Conservation (phyloP, 495 filamentous ascomycete genomes). For the Aspergillus diversus region DNA sequence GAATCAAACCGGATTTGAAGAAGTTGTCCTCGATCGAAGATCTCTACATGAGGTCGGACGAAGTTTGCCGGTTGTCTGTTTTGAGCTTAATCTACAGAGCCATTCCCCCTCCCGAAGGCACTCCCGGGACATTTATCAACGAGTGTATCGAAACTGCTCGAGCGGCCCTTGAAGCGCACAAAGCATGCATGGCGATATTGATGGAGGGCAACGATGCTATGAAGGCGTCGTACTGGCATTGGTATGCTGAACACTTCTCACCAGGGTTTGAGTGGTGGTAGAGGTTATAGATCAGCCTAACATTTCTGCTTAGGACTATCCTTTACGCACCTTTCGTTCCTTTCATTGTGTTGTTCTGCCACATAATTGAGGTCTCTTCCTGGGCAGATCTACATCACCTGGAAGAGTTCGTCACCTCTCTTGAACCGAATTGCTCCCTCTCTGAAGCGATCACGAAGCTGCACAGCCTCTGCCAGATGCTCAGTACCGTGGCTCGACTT, state of each 20-base stretch:
- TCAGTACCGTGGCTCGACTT: slow-evolving; percentile 62
- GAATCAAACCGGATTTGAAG: slow-evolving; percentile 20
- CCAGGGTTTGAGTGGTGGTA: too few relatives aligned
- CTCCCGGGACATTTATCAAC: slow-evolving; percentile 52
- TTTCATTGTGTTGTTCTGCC: slow-evolving; percentile 72
- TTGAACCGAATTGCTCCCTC: slow-evolving; percentile 52
- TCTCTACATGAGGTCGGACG: slow-evolving; percentile 57
- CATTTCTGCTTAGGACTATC: slow-evolving; percentile 54
- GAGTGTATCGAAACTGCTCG: slow-evolving; percentile 66
- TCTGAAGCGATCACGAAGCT: slow-evolving; percentile 63
- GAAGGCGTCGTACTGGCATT: slow-evolving; percentile 64
- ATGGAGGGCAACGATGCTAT: slow-evolving; percentile 47
- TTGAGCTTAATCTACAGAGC: slow-evolving; percentile 66
- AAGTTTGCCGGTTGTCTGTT: slow-evolving; percentile 56
- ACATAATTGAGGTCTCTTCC: slow-evolving; percentile 56
- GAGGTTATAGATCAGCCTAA: slow-evolving; percentile 4
- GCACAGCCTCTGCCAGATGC: slow-evolving; percentile 62
- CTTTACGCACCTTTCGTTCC: slow-evolving; percentile 69
- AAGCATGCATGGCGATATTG: slow-evolving; percentile 51
- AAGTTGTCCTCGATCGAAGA: slow-evolving; percentile 37
- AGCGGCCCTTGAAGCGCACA: slow-evolving; percentile 55
- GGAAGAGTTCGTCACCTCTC: slow-evolving; percentile 59
- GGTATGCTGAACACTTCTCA: slow-evolving; percentile 43
- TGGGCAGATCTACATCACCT: slow-evolving; percentile 54
- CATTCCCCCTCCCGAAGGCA: slow-evolving; percentile 50